phyloP scores from a whole-genome alignment of 169 alveolate species.

The Cryptosporidium xiaoi region DNA sequence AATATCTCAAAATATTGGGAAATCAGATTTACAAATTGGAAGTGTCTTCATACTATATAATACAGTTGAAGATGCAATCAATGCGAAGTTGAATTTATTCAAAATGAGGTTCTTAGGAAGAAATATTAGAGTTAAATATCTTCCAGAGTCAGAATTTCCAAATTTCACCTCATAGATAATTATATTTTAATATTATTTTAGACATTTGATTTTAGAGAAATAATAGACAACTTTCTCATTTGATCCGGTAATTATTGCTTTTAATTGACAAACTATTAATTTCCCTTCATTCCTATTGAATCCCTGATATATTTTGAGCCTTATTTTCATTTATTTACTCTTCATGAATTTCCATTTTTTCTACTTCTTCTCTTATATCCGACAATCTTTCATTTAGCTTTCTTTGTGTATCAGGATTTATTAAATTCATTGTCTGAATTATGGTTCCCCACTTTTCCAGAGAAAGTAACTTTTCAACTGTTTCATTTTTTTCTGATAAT shows the following conservation, averaged over 20 bases:
- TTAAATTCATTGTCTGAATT: constrained; percentile 45
- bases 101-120: constrained; percentile 64
- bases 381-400: constrained; percentile 29
- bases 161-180: background rate
- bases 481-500: constrained; percentile 41
- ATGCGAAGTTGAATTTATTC: constrained; percentile 37
- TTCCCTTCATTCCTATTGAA: background rate
- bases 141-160: constrained; percentile 29
- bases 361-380: constrained; percentile 40
- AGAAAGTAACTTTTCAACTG: constrained; percentile 53
- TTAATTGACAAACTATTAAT: background rate
- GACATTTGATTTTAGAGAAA: background rate
- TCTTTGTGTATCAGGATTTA: constrained; percentile 44
- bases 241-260: background rate
- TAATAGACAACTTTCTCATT: background rate
- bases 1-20: background rate
- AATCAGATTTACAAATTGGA: constrained; percentile 1
- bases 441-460: constrained; percentile 59
- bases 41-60: constrained; percentile 37
- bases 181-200: background rate
- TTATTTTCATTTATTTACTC: constrained; percentile 2
- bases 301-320: background rate
- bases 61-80: constrained; percentile 40
- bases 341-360: constrained; percentile 26
- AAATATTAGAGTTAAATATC: constrained; percentile 26